These are phyloP conservation scores for Saccharomyces jurei DNA, from an alignment of 805 yeast species.

Conservation along the genomic window DNA sequence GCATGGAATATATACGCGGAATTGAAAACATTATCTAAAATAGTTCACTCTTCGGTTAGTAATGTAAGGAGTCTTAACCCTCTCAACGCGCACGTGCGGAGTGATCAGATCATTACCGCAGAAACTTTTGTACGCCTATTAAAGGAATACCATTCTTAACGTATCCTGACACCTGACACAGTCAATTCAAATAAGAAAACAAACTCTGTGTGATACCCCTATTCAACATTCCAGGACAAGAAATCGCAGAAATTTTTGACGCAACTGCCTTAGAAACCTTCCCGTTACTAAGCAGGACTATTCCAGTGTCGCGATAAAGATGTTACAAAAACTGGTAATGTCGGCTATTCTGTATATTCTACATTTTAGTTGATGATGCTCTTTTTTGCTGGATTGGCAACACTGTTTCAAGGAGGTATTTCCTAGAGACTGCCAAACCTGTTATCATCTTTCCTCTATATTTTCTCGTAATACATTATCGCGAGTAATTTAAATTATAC, in stretches of 20 bases:
- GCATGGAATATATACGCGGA: neutral
- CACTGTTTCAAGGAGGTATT: constrained; percentile 89
- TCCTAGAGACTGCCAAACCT: no score
- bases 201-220: constrained; percentile 33
- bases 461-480: neutral
- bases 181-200: neutral
- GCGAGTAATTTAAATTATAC: neutral
- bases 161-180: neutral
- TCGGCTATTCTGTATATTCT: constrained; percentile 99
- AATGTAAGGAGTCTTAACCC: neutral
- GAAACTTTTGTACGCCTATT: neutral
- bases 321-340: constrained; percentile 85
- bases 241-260: constrained; percentile 70
- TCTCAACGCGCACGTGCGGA: neutral
- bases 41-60: neutral
- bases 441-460: no score
- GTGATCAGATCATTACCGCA: neutral
- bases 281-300: constrained; percentile 76
- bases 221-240: constrained; percentile 83
- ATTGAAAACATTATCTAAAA: neutral
- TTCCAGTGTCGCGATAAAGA: constrained; percentile 97
- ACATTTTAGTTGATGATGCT: constrained; percentile 84
- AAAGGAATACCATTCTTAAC: neutral
- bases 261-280: constrained; percentile 80
- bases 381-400: constrained; percentile 99